phyloP scores from a whole-genome alignment of 1,139 yeast species.

The Petasospora rhodanensis region DNA sequence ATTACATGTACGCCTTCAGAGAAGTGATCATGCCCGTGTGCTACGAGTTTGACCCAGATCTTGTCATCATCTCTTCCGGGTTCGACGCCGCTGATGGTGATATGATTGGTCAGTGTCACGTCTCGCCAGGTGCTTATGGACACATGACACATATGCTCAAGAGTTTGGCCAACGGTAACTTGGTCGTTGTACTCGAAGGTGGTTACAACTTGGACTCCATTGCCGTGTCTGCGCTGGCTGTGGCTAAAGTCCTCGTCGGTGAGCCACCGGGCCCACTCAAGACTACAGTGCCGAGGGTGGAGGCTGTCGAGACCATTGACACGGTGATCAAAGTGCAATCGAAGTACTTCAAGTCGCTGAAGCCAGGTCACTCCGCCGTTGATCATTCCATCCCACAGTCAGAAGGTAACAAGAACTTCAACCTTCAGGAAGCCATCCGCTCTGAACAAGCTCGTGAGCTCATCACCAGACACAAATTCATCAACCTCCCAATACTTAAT shows the following conservation, averaged over 20 bases:
- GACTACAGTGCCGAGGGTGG: constrained; percentile 60
- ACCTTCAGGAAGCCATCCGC: constrained; percentile 68
- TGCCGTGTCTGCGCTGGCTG: constrained; percentile 86
- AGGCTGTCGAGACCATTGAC: constrained; percentile 81
- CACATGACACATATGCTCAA: constrained; percentile 93
- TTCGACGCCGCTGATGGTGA: constrained; percentile 99
- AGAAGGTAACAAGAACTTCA: constrained; percentile 33
- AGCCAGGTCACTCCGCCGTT: constrained; percentile 51
- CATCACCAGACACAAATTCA: constrained; percentile 52
- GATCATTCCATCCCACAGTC: constrained; percentile 22
- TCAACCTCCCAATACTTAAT: constrained; percentile 63
- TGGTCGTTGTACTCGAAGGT: constrained; percentile 91
- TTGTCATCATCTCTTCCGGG: constrained; percentile 90
- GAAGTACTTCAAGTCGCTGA: constrained; percentile 81
- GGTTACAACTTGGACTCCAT: constrained; percentile 93
- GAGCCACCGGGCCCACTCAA: constrained; percentile 86
- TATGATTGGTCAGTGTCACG: constrained; percentile 95
- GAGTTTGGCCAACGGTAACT: constrained; percentile 79
- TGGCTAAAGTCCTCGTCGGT: constrained; percentile 85
- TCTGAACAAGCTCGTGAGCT: constrained; percentile 60
- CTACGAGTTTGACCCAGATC: constrained; percentile 85
- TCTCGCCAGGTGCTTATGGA: constrained; percentile 93
- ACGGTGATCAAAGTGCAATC: constrained; percentile 80
- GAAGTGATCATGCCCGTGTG: constrained; percentile 88
- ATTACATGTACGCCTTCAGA: constrained; percentile 87